Evolutionary conservation across 352 stramenopile genomes (phyloP).

Genomic region (Globisporangium paroecandrum): DNA sequence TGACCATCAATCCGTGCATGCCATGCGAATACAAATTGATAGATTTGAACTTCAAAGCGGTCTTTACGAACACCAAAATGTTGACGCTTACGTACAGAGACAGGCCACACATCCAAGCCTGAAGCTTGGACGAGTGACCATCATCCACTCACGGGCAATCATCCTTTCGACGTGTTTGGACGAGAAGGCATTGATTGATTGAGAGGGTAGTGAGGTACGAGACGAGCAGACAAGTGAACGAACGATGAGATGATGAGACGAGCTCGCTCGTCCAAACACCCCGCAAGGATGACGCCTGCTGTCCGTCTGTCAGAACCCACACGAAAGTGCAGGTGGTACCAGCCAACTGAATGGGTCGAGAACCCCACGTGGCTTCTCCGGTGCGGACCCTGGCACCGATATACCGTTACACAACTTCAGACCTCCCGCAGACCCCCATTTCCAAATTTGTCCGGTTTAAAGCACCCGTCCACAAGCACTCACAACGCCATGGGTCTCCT

Average conservation of each 20-base stretch:
- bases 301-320: neutral
- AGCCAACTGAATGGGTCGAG: neutral
- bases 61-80: neutral
- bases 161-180: slow-evolving; percentile 1
- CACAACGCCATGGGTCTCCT: neutral
- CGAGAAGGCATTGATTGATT: neutral
- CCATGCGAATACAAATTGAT: neutral
- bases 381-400: neutral
- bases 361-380: neutral
- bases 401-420: neutral
- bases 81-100: neutral
- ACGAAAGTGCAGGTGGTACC: neutral
- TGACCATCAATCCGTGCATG: neutral
- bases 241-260: neutral
- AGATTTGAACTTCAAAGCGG: too few species aligned
- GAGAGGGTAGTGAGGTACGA: neutral
- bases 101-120: neutral
- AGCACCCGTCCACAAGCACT: neutral
- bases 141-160: neutral
- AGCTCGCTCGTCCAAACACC: neutral
- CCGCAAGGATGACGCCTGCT: neutral
- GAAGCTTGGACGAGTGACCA: neutral
- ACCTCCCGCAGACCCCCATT: neutral
- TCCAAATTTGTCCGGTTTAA: neutral
- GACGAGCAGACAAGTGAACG: neutral